Evolutionary conservation across 345 rosid genomes (phyloP).

Genomic region (Murraya paniculata): DNA sequence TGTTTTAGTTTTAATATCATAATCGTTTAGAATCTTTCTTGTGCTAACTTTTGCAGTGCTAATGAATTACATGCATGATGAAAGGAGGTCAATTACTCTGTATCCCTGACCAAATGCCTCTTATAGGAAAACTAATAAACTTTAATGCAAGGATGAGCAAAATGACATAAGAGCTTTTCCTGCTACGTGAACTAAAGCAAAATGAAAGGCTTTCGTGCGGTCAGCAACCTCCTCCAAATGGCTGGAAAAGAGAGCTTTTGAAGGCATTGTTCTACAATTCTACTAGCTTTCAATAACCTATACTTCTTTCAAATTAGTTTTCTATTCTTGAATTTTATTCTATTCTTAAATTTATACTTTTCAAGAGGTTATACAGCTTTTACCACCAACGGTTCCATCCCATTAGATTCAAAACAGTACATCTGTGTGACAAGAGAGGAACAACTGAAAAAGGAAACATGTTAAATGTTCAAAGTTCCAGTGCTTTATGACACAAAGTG

Average conservation of each 20-base stretch:
- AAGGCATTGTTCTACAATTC: neutral
- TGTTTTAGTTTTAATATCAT: neutral
- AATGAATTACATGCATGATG: neutral
- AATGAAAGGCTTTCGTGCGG: neutral
- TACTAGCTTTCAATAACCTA: neutral
- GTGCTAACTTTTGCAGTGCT: neutral
- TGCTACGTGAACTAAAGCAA: neutral
- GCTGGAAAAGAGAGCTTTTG: neutral
- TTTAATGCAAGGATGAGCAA: neutral
- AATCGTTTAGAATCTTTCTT: neutral
- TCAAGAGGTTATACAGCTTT: neutral
- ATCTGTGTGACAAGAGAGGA: neutral
- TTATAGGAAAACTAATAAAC: neutral
- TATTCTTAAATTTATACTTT: neutral
- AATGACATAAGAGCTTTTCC: neutral
- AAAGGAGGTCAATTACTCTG: neutral
- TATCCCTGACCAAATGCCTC: neutral
- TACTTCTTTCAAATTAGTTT: neutral
- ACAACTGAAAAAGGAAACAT: neutral
- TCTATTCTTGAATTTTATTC: neutral
- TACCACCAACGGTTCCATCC: neutral
- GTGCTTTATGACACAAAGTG: too few species aligned
- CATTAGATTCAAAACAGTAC: neutral
- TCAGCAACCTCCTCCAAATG: neutral
- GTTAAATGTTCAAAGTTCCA: neutral